Evolutionary conservation across 169 alveolate genomes (phyloP), one percentile per base, ranked within the genome.

Genomic region (Plasmodium chabaudi): DNA sequence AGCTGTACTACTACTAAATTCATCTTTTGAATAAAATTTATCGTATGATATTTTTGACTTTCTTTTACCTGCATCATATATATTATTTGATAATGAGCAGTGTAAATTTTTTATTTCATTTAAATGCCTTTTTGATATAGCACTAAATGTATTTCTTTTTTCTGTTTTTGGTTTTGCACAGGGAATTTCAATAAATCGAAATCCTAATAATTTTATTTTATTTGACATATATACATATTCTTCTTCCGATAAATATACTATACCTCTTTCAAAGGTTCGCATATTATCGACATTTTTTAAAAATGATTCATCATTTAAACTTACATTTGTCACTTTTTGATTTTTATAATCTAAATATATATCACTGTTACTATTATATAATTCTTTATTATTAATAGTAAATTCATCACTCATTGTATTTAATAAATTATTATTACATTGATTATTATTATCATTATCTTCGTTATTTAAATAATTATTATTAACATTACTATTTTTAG

Each of bases 11-110:
- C 72, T 57, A 79, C 71, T 56, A 3, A 59, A 49, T 47, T 79
- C 89, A 27, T 67, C 89, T 23, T 79, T 79, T 7, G 89, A 79
- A 67, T 79, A 79, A 34, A 34, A 82, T 5, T 9, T 47, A 34
- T 82, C 86, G 44, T 55, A 86, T 10, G 87, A 15, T 21, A 59
- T 86, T 49, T 70, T 86, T 34, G 87, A 69, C 10, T 86, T 68
- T 23, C 91, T 86, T 23, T 70, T 86, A 5, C 91, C 91, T 5
- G 91, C 91, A 70, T 68, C 87, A 44, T 86, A 86, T 86, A 86
- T 86, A 86, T 60, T 86, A 47, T 86, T 86, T 10, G 91, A 86
- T 61, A 86, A 69, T 19, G 91, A 86, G 39, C 87, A 86, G 23
- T 75, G 72, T 70, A 86, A 51, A 21, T 86, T 86, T 23, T 86